Evolutionary conservation across 2,329 filamentous ascomycete species (phyloP), one percentile per base, ranked within the genome.

Genomic region (Cryphonectria naterciae): DNA sequence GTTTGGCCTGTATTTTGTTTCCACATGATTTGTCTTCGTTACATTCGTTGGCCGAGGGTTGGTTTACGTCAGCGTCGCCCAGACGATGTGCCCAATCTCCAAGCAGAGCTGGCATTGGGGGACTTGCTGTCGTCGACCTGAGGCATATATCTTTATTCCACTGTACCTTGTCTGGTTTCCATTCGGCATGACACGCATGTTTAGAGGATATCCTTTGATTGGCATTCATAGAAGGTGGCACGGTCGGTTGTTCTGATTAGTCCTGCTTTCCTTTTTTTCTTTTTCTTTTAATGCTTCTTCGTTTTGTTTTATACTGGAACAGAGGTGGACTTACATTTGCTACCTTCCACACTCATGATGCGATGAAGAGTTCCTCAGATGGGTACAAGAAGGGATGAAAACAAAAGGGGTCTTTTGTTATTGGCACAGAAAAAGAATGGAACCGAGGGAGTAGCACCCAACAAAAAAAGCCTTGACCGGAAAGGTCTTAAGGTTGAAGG

Each of bases 161-260:
- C 46, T 65, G 52, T 62, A 68, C 68, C 56, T 43, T 65, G 52
- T 62, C 65, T 52, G 35, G 70, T 52, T 65, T 66, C 49, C 65
- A 66, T 52, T 54, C 68, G 49, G 71, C 71, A 72, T 72, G 61
- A 65, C 61, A 72, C 65, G 62, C 63, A 67, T 67, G 68, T 70
- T 68, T 73, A 73, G 70, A 72, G 67, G 71, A 67, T 71, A 68
- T 70, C 54, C 65, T 68, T 72, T 64, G 71, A 67, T 68, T 61
- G 71, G 73, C 71, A 74, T 73, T 62, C 67, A 70, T 74, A 71
- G 71, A 73, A 65, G 69, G 67, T 39, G 68, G 60, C 65, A 41
- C 54, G 68, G 71, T 49, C 58, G 68, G 64, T 54, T 65, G 65
- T 68, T 61, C 56, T 56, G 32, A 43, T 65, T 65, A 62, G 61